Evolutionary conservation across 208 protist species (phyloP), one percentile per base, ranked within the genome.

Genomic region (Trypanosoma boissoni): DNA sequence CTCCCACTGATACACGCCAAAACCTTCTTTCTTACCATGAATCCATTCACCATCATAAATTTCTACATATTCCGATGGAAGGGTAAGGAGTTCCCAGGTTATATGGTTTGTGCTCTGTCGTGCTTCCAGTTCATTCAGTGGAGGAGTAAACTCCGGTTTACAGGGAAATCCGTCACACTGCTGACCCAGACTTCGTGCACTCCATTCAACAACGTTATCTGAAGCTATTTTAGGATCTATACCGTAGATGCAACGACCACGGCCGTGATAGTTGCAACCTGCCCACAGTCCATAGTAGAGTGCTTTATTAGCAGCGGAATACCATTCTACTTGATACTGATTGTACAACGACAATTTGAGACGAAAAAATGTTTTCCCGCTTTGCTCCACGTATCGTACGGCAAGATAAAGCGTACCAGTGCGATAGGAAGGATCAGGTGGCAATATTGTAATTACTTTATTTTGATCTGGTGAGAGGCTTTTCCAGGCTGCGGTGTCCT

Each of bases 31-130:
- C 9, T 58, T 58, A 43, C 84, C 85, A 39, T 72, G 57, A 3
- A 62, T 58, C 90, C 92, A 97, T 52, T 94, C 76, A 12, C 92
- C 92, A 16, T 91, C 78, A 73, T 97, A 97, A 37, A 88, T 71
- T 67, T 97, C 90, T 4, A 90, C 64, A 32, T 59, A 67, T 23
- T 37, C 20, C 1, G 41, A 50, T 10, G 64, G 64, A 6, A 69
- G 37, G 12, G 36, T 6, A 62, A 69, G 43, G 37, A 69, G 52
- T 6, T 24, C 49, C 64, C 64, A 69, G 18, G 55, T 32, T 1
- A 58, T 4, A 27, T 56, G 45, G 21, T 42, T 27, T 26, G 28
- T 7, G 36, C 27, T 16, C 6, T 62, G 16, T 26, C 44, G 37
- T 16, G 43, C 12, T 31, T 50, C 27, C 9, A 46, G n/a, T 12